A percentile compares a stretch with the other conserved stretches of the same genome.
Conservation (phyloP, 2,329 filamentous ascomycete species). For the Cephalotrichum gorgonifer region DNA sequence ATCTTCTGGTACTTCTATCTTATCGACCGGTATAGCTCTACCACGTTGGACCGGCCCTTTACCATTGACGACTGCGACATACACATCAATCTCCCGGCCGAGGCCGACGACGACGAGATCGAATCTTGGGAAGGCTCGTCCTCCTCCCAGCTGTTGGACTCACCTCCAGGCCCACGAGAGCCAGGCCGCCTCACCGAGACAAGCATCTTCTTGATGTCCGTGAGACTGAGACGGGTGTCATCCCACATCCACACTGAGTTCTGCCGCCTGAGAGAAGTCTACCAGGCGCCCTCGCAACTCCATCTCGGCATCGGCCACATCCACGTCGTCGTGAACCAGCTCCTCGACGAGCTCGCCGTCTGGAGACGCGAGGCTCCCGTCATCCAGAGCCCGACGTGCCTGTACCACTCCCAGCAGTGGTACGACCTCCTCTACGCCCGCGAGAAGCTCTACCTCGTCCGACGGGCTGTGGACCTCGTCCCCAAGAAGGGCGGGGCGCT, state of each 20-base stretch:
- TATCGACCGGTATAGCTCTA: conserved; percentile 32
- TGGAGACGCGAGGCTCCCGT: conserved; percentile 23
- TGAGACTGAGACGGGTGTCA: conserved; percentile 27
- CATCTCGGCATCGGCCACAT: conserved; percentile 12
- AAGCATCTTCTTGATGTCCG: conserved; percentile 23
- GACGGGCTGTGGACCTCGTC: conserved; percentile 28
- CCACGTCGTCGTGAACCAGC: conserved; percentile 15
- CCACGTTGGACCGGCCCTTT: conserved; percentile 27
- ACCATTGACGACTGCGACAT: conserved; percentile 29
- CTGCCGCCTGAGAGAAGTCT: conserved; percentile 6
- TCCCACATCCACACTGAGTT: conserved; percentile 24
- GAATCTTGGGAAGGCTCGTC: conserved; percentile 7
- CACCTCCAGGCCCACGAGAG: neutral
- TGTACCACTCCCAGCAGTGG: conserved; percentile 33
- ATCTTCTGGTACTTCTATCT: conserved; percentile 35
- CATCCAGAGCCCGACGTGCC: conserved; percentile 20
- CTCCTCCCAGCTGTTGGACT: conserved; percentile 6
- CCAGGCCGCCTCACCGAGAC: conserved; percentile 15
- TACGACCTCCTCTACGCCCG: conserved; percentile 29
- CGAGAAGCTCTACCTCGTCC: conserved; percentile 26
- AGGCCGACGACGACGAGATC: conserved; percentile 21
- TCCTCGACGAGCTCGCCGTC: conserved; percentile 20
- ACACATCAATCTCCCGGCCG: conserved; percentile 21
- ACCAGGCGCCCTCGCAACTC: neutral
- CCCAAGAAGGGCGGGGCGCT: conserved; percentile 21